Evolutionary conservation across 345 rosid species (phyloP).

Genomic region (Aquilaria sinensis): DNA sequence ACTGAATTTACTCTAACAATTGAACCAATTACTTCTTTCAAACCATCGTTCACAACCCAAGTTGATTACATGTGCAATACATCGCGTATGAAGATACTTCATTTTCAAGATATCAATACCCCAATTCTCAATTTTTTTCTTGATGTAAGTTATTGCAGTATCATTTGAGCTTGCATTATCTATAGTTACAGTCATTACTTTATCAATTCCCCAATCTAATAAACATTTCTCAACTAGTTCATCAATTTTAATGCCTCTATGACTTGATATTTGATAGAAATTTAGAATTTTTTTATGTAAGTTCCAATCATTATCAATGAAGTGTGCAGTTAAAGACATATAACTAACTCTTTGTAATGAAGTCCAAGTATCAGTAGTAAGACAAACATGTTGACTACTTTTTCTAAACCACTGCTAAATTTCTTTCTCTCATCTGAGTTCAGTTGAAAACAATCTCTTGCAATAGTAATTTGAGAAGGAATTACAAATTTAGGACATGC

Average conservation of each 20-base stretch:
- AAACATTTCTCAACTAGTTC: not conserved
- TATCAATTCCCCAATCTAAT: constrained; percentile 1
- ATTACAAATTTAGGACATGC: too few species aligned
- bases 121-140: not conserved
- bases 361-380: constrained; percentile 4
- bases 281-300: constrained; percentile 3
- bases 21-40: constrained; percentile 1
- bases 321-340: not conserved
- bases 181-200: not conserved
- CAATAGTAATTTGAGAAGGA: too few species aligned
- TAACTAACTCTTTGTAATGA: not conserved
- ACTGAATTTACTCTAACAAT: not conserved
- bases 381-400: not conserved
- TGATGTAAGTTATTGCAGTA: not conserved
- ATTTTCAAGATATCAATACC: not conserved
- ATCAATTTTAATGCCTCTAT: not conserved
- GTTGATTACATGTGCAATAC: not conserved
- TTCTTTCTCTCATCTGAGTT: too few species aligned
- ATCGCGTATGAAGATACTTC: not conserved
- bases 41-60: constrained; percentile 2
- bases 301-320: not conserved
- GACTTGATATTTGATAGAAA: constrained; percentile 3
- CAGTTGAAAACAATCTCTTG: too few species aligned
- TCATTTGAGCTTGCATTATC: constrained; percentile 7
- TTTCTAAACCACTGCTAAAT: too few species aligned